Conservation (phyloP, 257 asterid genomes). For the Primulina eburnea region DNA sequence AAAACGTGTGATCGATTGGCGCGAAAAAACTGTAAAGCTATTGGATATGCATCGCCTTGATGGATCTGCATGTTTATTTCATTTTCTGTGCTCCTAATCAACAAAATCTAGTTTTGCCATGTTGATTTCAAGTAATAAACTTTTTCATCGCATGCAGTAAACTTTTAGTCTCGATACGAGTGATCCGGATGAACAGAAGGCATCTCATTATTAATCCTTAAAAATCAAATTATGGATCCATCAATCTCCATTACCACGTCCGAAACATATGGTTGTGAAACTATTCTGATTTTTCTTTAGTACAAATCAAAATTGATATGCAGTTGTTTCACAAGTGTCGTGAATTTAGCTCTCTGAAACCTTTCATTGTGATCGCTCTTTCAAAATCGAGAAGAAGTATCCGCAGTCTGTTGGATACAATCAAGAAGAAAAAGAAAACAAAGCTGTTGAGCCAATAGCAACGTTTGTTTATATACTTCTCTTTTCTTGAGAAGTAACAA, state of each 20-base stretch:
- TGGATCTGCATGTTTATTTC: neutral
- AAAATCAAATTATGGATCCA: neutral
- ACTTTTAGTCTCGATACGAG: too few relatives aligned
- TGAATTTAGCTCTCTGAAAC: too few relatives aligned
- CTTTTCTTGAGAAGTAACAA: too few relatives aligned
- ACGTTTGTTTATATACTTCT: conserved; percentile 40
- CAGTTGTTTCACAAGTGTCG: conserved; percentile 4
- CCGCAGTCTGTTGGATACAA: conserved; percentile 42
- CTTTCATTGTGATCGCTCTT: conserved; percentile 61
- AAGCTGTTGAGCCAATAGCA: conserved; percentile 52
- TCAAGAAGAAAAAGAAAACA: conserved; percentile 64
- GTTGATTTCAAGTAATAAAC: too few relatives aligned
- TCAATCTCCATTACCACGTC: neutral
- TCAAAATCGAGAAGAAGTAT: conserved; percentile 70
- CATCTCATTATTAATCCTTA: too few relatives aligned
- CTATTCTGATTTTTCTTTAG: neutral
- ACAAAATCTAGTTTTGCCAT: too few relatives aligned
- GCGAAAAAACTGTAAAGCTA: too few relatives aligned
- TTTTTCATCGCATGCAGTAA: too few relatives aligned
- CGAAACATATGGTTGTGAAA: neutral
- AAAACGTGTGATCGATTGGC: too few relatives aligned
- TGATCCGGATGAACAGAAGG: too few relatives aligned
- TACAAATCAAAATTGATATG: neutral
- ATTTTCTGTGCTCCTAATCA: too few relatives aligned
- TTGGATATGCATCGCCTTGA: neutral